Base-by-base conservation (phyloP, 2,329 filamentous ascomycete genomes). In the Stagonosporopsis tanaceti region DNA sequence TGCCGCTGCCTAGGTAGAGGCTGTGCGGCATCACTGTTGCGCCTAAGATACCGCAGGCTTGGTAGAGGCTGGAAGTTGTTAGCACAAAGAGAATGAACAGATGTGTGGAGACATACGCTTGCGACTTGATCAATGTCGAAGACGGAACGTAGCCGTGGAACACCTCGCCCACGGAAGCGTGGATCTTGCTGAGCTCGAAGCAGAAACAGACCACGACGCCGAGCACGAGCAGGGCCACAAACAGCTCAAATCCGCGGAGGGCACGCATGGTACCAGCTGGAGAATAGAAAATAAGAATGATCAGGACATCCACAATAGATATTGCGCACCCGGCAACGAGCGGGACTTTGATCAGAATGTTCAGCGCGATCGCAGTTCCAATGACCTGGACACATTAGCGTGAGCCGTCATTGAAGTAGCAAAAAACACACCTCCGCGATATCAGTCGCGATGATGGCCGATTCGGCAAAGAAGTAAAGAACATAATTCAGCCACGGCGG, bases 31-130 rank as follows among this genome's bases (percentile, higher is more conserved):
- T 86, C 27, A 86, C 83, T 0, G 90, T 93, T 3, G 90, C 90
- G 2, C 90, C 90, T 0, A 93, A 80, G 55, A 93, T 93, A 48
- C 90, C 90, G 61, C 90, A 93, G 1, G 89, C 85, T 74, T 85
- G 82, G 68, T 84, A 85, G 30, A 86, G 69, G 8, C 80, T 82
- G 54, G 1, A n/a, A 4, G 14, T 37, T 20, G 58, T 68, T 32
- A 70, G 57, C 27, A 3, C 8, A 17, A 15, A 14, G 17, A 6
- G 11, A 27, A 6, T n/a, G 11, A 5, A 41, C n/a, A 20, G 35
- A 14, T 4, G n/a, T 2, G 12, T 17, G 17, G 15, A 20, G 3
- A 62, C 58, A 63, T 65, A 81, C 80, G 82, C 84, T 62, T 83
- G 77, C 2, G 81, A 81, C 55, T 83, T 64, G 30, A 85, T 75